Evolutionary conservation across 192 early-diverging fungal genomes (phyloP).

Genomic region (Spinellus fusiger): DNA sequence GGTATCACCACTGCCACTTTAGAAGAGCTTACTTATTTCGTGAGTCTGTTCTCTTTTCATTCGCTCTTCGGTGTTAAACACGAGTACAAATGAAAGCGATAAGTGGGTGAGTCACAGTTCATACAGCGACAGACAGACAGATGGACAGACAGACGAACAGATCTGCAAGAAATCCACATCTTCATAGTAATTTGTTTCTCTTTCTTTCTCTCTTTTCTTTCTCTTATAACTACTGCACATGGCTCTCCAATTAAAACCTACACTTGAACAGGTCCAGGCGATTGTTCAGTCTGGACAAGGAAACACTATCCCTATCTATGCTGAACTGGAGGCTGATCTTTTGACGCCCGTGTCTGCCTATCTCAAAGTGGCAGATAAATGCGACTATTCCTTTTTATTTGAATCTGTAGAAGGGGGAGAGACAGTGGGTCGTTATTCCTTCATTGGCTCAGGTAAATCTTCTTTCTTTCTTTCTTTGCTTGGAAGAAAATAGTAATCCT

Average conservation of each 20-base stretch:
- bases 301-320: constrained; percentile 90
- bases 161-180: too few relatives aligned
- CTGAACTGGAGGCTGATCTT: constrained; percentile 82
- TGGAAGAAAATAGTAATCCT: not conserved
- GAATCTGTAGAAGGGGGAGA: constrained; percentile 94
- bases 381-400: constrained; percentile 89
- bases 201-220: constrained; percentile 39
- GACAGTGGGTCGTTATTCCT: constrained; percentile 92
- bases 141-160: not conserved
- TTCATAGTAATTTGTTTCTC: not conserved
- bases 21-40: too few relatives aligned
- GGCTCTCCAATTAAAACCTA: constrained; percentile 51
- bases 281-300: constrained; percentile 58
- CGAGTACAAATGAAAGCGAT: too few relatives aligned
- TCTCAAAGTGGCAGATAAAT: constrained; percentile 74
- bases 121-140: not conserved
- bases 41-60: too few relatives aligned
- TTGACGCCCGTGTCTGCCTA: constrained; percentile 96
- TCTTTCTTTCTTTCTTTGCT: not conserved
- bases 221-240: constrained; percentile 37
- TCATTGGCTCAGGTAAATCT: constrained; percentile 76
- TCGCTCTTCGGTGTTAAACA: too few relatives aligned
- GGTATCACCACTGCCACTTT: too few relatives aligned
- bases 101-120: not conserved
- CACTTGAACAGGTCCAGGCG: constrained; percentile 62